Conservation (phyloP, 73 alveolate species). For the Tetrahymena borealis region DNA sequence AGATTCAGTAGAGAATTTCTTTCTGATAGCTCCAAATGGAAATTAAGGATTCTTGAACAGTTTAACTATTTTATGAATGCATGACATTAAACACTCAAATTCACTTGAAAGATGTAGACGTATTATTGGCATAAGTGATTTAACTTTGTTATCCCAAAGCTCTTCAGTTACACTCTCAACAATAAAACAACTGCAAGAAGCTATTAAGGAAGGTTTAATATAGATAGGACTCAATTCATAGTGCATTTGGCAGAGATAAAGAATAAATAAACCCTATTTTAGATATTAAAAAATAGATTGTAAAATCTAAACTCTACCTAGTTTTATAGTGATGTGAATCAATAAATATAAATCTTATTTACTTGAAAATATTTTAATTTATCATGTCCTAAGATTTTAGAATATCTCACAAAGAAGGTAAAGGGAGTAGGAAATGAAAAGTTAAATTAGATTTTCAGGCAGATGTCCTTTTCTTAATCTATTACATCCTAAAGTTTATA, state of each 20-base stretch:
- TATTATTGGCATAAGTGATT: background rate
- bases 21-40: background rate
- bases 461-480: constrained; percentile 53
- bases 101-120: background rate
- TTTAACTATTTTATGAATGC: background rate
- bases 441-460: background rate
- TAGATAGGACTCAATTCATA: background rate
- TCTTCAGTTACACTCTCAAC: background rate
- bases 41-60: background rate
- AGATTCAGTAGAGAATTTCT: background rate
- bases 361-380: background rate
- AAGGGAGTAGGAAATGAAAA: background rate
- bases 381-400: background rate
- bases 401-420: background rate
- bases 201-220: background rate
- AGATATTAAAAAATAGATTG: background rate
- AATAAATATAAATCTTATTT: background rate
- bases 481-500: constrained; percentile 75
- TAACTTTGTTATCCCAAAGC: background rate
- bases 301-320: no score
- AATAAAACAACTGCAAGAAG: background rate
- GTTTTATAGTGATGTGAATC: background rate
- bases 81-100: background rate
- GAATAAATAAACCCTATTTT: background rate
- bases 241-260: background rate